A percentile compares a stretch with the other conserved stretches of the same genome.
Evolutionary conservation across 495 filamentous ascomycete genomes (phyloP).

Genomic region (Lasiosphaeria hispida): DNA sequence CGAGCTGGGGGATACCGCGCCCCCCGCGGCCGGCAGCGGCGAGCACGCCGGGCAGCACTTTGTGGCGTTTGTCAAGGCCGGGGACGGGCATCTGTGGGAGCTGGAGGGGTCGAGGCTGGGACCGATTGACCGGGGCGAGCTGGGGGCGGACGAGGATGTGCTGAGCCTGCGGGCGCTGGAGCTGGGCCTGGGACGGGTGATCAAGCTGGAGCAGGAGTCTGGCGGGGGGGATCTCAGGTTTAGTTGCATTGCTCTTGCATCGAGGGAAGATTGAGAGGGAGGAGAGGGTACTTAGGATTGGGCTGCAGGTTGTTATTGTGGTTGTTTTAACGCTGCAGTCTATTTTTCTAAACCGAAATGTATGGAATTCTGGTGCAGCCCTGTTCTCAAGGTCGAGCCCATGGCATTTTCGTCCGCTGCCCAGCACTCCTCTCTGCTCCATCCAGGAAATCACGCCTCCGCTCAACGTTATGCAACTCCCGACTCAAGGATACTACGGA

Average conservation of each 20-base stretch:
- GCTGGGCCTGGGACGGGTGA: slow-evolving; percentile 56
- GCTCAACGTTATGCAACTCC: too few relatives aligned
- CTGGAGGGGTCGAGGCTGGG: slow-evolving; percentile 71
- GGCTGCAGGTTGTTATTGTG: neutral
- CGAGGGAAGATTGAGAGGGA: neutral
- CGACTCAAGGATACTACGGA: too few relatives aligned
- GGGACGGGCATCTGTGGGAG: slow-evolving; percentile 72
- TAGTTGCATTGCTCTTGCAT: slow-evolving; percentile 51
- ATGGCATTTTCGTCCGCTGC: too few relatives aligned
- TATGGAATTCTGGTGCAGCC: too few relatives aligned
- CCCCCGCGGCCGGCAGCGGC: slow-evolving; percentile 29
- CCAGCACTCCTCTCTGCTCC: too few relatives aligned
- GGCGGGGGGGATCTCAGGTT: slow-evolving; percentile 50
- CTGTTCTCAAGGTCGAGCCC: too few relatives aligned
- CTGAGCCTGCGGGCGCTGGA: slow-evolving; percentile 63
- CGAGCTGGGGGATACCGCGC: slow-evolving; percentile 61
- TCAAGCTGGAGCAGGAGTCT: slow-evolving; percentile 46
- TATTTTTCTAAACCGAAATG: too few relatives aligned
- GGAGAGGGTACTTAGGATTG: neutral
- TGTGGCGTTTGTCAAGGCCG: slow-evolving; percentile 68
- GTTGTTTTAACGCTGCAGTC: neutral
- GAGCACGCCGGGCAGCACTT: slow-evolving; percentile 61
- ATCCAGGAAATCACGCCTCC: too few relatives aligned
- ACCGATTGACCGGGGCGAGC: slow-evolving; percentile 64
- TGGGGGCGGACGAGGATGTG: slow-evolving; percentile 65